Base-by-base conservation (phyloP, 2,329 filamentous ascomycete genomes). In the Ophiognomonia clavigignenti-juglandacearum region DNA sequence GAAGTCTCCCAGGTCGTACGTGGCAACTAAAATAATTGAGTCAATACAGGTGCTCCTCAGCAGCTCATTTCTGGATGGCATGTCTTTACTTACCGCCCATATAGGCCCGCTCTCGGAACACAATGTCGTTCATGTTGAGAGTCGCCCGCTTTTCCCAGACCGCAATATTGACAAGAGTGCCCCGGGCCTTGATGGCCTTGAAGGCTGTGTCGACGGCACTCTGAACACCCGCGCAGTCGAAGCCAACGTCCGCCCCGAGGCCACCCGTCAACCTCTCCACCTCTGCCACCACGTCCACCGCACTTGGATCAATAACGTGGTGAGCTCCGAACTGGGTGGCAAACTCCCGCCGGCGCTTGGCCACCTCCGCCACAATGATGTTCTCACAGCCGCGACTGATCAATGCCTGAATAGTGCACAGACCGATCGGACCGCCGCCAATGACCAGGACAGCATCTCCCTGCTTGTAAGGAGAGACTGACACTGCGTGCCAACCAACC, bases 401-500 rank as follows among this genome's bases (percentile, higher is more conserved):
- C 6, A 85, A 65, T n/a, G 75, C 75, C 50, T 81, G 74, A 2
- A 84, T 70, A 4, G 83, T 67, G 0, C 76, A 75, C 10, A 84
- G 65, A 0, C 80, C 82, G 39, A 85, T 83, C 0, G 82, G 81
- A 0, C 82, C 81, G 0, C 76, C 79, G 5, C 82, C 82, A 3
- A 83, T 62, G 6, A 85, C 69, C 18, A 85, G 56, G 2, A 74
- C 74, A 13, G 75, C 68, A 1, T 70, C 71, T 3, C 62, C 49
- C 11, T 68, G 68, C 29, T 56, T 48, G 18, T 48, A 42, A 5
- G 51, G 51, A 9, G 53, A 55, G 23, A 54, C 43, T n/a, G 39
- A 34, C 19, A 62, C 72, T 0, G 79, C 80, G 55, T 85, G 82
- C 80, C 80, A 84, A 8, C 77, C 80, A 0, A 85, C 80, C 0